Conservation (phyloP, 2,329 filamentous ascomycete genomes). For the Aspergillus clavatus region DNA sequence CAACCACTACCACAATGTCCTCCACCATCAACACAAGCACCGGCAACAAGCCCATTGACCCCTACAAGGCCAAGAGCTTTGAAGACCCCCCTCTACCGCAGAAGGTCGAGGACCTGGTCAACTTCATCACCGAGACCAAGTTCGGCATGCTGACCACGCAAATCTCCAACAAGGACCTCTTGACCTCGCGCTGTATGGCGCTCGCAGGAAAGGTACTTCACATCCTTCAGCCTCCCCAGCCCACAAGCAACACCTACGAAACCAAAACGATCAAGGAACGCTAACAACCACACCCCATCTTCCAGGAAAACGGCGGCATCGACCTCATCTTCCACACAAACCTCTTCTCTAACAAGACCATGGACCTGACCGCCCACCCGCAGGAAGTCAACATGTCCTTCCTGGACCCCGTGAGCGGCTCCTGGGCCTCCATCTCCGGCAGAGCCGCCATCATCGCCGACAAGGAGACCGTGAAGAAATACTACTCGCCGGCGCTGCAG, state of each 20-base stretch:
- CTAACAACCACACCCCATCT: slow-evolving; percentile 1
- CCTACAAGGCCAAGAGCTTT: slow-evolving; percentile 73
- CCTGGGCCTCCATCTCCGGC: slow-evolving; percentile 86
- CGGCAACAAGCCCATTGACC: slow-evolving; percentile 63
- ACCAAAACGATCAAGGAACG: neutral
- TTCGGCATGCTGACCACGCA: slow-evolving; percentile 87
- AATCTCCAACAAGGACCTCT: slow-evolving; percentile 54
- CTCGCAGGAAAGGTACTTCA: slow-evolving; percentile 68
- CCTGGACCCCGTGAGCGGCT: slow-evolving; percentile 63
- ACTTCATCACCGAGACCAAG: slow-evolving; percentile 69
- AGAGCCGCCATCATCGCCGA: slow-evolving; percentile 65
- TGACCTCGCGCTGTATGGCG: slow-evolving; percentile 83
- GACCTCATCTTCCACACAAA: slow-evolving; percentile 90
- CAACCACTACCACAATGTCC: slow-evolving; percentile 21
- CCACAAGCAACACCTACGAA: no score
- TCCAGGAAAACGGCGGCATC: slow-evolving; percentile 68
- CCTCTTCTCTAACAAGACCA: slow-evolving; percentile 81
- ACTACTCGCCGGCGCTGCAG: slow-evolving; percentile 70
- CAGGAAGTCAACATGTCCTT: slow-evolving; percentile 76
- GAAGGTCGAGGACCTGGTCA: slow-evolving; percentile 69
- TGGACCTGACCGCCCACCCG: slow-evolving; percentile 67
- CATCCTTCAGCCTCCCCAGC: no score
- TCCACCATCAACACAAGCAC: slow-evolving; percentile 53
- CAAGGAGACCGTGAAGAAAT: slow-evolving; percentile 62
- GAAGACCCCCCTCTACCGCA: slow-evolving; percentile 66